Base-by-base conservation (phyloP, 306 rosid genomes). In the Malus orientalis region DNA sequence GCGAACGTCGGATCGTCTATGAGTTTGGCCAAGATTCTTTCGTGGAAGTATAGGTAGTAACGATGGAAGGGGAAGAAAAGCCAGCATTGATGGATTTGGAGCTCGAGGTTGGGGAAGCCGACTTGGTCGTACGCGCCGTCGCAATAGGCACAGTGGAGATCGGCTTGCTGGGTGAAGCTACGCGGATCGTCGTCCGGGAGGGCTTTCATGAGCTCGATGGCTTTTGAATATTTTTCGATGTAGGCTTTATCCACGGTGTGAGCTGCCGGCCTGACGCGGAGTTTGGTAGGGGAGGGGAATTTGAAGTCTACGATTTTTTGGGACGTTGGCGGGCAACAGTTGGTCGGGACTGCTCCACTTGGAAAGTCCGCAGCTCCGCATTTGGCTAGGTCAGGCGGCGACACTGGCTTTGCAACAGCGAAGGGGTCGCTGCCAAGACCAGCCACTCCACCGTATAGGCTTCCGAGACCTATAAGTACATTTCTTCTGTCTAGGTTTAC, bases 31-130 rank as follows among this genome's bases (percentile, higher is more conserved):
- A 89, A 71, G 42, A 91, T 93, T 81, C 69, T 93, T 80, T 93
- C 98, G 20, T 86, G 38, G 82, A 91, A 93, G 57, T 93, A 89
- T 0, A 93, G 69, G 72, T 88, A 93, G 81, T 83, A 93, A 5
- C 98, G 84, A 72, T 91, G 98, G 71, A 68, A 93, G 13, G 98
- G 98, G 42, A 83, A 91, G 84, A 93, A 91, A 45, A 93, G 93
- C 98, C 97, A 89, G 3, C 88, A 88, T 6, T 74, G 58, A 73
- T 93, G 98, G 27, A 93, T 83, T 81, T 91, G 97, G 5, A 89
- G 68, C 27, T 93, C 97, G 10, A 91, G 84, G 22, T 80, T 80
- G 2, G 95, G 92, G 25, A 83, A 86, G 5, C 93, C 93, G 1
- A 78, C 81, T 81, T 93, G 96, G n/a, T 81, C 78, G 76, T 93